These are phyloP conservation scores for Lathyrus tuberosus DNA, from an alignment of 306 rosid genomes.

Conservation along the genomic window DNA sequence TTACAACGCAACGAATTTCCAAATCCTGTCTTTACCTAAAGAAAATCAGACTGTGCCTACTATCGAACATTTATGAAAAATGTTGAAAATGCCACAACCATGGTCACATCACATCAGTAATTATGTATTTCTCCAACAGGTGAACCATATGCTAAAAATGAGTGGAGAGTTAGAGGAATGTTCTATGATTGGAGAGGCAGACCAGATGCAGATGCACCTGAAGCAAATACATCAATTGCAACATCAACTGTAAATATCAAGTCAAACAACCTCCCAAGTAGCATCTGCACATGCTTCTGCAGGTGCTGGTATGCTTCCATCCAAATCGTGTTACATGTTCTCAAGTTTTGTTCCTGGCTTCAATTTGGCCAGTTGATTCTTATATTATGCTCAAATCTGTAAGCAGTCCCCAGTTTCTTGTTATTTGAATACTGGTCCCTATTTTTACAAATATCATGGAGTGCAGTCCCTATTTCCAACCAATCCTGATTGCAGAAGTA, in stretches of 20 bases:
- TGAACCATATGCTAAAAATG: neutral
- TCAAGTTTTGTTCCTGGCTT: neutral
- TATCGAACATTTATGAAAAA: neutral
- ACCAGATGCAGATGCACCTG: neutral
- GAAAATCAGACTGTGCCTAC: neutral
- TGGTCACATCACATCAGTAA: neutral
- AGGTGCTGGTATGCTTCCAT: neutral
- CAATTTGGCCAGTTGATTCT: neutral
- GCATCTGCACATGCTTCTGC: slow-evolving; percentile 8
- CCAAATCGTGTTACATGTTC: neutral
- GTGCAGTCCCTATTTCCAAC: neutral
- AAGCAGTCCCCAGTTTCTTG: neutral
- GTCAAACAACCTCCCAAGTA: slow-evolving; percentile 1
- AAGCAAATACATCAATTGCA: neutral
- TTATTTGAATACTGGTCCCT: neutral
- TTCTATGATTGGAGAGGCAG: neutral
- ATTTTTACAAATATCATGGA: neutral
- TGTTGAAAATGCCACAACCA: neutral
- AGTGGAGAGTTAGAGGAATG: neutral
- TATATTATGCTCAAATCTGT: neutral
- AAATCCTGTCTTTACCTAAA: neutral
- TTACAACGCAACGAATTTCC: neutral
- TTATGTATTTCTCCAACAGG: neutral
- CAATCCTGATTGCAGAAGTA: neutral
- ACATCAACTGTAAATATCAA: neutral